Evolutionary conservation across 805 yeast species (phyloP), one percentile per base, ranked within the genome.

Genomic region (Candida alai): DNA sequence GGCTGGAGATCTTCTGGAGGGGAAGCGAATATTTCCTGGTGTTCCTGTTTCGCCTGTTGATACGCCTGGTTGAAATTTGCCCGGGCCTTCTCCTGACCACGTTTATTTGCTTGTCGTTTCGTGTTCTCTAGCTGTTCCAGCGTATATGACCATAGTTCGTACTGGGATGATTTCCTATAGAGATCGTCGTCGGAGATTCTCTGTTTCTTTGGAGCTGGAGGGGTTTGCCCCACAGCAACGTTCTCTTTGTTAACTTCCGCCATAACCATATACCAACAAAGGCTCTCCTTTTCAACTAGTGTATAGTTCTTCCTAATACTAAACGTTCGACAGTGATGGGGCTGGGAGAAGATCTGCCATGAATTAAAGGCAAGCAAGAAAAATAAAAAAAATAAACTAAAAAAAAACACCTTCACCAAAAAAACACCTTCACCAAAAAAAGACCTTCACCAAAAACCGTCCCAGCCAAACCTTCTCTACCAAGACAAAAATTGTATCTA

Each of bases 111-210:
- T 10, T 59, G 47, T 11, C 48, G 44, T 39, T 85, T 63, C 22
- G 65, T 57, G 19, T 69, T 66, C 3, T 56, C 60, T n/a, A 90
- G 65, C 36, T 73, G 74, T 2, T 74, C 74, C 13, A 54, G 51
- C 0, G 87, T 78, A 56, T 75, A 90, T 1, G 97, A 88, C 98
- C 98, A 90, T 7, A 76, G 37, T 34, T 82, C 66, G 54, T 72
- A 90, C 61, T 90, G 98, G 1, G 93, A 73, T 4, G 96, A 84
- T 20, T 88, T 72, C 28, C 97, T 73, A 58, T 86, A 90, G 24
- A 93, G 63, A 43, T 93, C 98, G 56, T 93, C 97, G 48, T 78
- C 84, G 1, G 87, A 65, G 6, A 84, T 70, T 34, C 70, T 56
- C 15, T 24, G 39, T 18, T 39, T 48, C 19, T 34, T 32, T 4